Evolutionary conservation across 108 stramenopile species (phyloP), one percentile per base, ranked within the genome.

Genomic region (Nannochloropsis salina): DNA sequence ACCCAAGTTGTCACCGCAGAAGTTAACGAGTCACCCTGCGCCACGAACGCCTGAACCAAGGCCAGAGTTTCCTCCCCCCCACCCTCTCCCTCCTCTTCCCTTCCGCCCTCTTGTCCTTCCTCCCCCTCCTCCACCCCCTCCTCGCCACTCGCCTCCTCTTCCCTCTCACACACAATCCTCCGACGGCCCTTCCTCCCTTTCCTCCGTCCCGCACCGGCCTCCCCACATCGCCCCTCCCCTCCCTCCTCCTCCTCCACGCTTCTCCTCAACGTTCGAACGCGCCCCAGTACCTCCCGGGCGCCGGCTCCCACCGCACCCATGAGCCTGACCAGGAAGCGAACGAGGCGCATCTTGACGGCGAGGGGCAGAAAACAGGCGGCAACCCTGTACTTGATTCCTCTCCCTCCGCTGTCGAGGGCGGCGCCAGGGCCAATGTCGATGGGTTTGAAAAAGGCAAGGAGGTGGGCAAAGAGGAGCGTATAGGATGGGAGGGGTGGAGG

Each of bases 371-470:
- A 74, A n/a, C 61, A 74, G 3, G 61, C 61, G 20, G 61, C 61
- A n/a, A 74, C 61, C 4, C 61, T 15, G 61, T 74, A 3, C 20
- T 15, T 74, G 6, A 74, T 3, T 2, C 61, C 61, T n/a, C 8
- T 74, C n/a, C 61, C 61, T 4, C n/a, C n/a, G 3, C 20, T n/a
- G 15, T 74, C 20, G 61, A 74, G n/a, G 2, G 61, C 61, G 6
- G 61, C 61, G 61, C 61, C 61, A n/a, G 61, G n/a, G n/a, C 61
- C 61, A n/a, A 74, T n/a, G 61, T 74, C 61, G 61, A 74, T 74
- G 61, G 61, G 2, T 74, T 74, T 74, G 61, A 4, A 74, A 5
- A 74, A 74, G 61, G 61, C 61, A 4, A 74, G 61, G 61, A 74
- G 61, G 61, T 74, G 61, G 61, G 61, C 15, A 2, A 74, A 74